These are phyloP conservation scores for Rhodotorula sp. DNA, from an alignment of 1,284 basidiomycete species.

Conservation along the genomic window DNA sequence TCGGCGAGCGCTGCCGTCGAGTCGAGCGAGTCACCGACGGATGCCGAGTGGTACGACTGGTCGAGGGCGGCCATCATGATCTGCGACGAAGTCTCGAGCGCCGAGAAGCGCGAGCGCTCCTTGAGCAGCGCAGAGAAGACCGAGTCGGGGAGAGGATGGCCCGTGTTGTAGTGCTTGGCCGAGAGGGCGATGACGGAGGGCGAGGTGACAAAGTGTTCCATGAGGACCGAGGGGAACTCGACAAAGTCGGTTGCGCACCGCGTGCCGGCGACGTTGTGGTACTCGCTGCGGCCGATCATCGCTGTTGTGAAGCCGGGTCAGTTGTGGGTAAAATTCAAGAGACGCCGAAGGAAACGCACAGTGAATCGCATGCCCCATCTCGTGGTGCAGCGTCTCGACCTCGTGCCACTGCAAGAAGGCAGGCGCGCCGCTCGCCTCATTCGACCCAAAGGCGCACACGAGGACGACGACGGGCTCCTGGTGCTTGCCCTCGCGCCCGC, in stretches of 20 bases:
- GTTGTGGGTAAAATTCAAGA: background rate
- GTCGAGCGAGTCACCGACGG: slow-evolving; percentile 58
- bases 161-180: slow-evolving; percentile 59
- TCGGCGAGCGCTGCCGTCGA: slow-evolving; percentile 63
- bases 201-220: slow-evolving; percentile 93
- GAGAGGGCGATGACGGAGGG: slow-evolving; percentile 80
- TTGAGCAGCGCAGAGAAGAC: slow-evolving; percentile 54
- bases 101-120: slow-evolving; percentile 47
- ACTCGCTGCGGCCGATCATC: slow-evolving; percentile 96
- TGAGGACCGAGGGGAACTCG: slow-evolving; percentile 94
- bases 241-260: slow-evolving; percentile 99
- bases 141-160: slow-evolving; percentile 70
- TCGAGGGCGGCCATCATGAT: slow-evolving; percentile 88
- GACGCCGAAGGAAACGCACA: slow-evolving; percentile 62
- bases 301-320: slow-evolving; percentile 58
- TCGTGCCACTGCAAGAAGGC: slow-evolving; percentile 88
- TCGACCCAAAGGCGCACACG: slow-evolving; percentile 75
- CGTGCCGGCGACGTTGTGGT: slow-evolving; percentile 96
- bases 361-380: slow-evolving; percentile 99
- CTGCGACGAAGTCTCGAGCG: slow-evolving; percentile 81
- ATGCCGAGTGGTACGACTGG: slow-evolving; percentile 81
- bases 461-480: slow-evolving; percentile 91
- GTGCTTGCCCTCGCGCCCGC: slow-evolving; percentile 66
- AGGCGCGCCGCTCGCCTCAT: slow-evolving; percentile 55
- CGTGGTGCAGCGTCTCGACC: slow-evolving; percentile 92